phyloP scores from a whole-genome alignment of 2,329 filamentous ascomycete species.

The Claviceps sorghi region DNA sequence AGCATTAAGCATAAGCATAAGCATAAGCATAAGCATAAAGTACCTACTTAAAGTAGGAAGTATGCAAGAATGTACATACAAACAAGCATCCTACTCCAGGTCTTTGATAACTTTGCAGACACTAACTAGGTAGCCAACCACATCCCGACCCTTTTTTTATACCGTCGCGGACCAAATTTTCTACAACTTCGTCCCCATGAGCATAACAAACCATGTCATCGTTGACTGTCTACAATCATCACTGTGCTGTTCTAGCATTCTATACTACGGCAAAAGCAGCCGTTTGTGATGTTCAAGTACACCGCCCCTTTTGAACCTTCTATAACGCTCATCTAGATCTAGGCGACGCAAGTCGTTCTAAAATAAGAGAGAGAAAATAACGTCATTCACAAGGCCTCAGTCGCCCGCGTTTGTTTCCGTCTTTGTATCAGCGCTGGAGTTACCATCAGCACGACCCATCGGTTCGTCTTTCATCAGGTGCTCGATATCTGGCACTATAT shows the following conservation, averaged over 20 bases:
- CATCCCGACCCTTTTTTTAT: too few relatives aligned
- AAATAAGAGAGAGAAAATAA: not conserved
- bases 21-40: too few relatives aligned
- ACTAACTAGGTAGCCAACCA: too few relatives aligned
- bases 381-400: not conserved
- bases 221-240: not conserved
- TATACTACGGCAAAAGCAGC: not conserved
- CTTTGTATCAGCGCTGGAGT: not conserved
- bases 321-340: not conserved
- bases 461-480: conserved; percentile 21
- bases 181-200: too few relatives aligned
- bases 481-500: conserved; percentile 37
- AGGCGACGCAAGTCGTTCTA: not conserved
- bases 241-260: not conserved
- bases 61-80: too few relatives aligned
- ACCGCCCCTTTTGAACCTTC: not conserved
- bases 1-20: too few relatives aligned
- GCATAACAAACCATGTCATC: too few relatives aligned
- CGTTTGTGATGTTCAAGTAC: not conserved
- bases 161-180: too few relatives aligned
- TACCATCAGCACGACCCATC: conserved; percentile 12
- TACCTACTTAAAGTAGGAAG: too few relatives aligned
- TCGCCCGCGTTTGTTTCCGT: conserved; percentile 6
- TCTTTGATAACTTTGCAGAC: too few relatives aligned
- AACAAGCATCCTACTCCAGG: too few relatives aligned